phyloP scores from a whole-genome alignment of 2,329 filamentous ascomycete genomes.

The Ophiostoma sp. region DNA sequence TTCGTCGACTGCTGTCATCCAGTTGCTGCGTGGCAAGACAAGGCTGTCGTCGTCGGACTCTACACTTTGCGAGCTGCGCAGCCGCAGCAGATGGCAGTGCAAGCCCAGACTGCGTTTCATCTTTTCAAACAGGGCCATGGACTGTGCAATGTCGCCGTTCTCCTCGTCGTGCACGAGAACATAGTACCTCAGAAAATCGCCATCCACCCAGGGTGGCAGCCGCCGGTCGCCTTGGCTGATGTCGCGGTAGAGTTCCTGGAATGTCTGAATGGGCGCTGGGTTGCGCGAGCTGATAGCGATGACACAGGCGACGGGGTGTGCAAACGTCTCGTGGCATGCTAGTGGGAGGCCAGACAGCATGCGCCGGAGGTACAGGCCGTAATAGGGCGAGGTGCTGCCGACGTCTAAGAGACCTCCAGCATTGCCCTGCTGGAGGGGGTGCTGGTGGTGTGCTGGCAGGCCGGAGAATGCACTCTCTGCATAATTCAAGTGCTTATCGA shows the following conservation, averaged over 20 bases:
- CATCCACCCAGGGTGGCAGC: slow-evolving; percentile 79
- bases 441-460: slow-evolving; percentile 29
- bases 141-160: slow-evolving; percentile 83
- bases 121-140: slow-evolving; percentile 86
- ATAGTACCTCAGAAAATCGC: slow-evolving; percentile 92
- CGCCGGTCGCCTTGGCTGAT: slow-evolving; percentile 71
- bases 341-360: slow-evolving; percentile 74
- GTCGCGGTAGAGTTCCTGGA: slow-evolving; percentile 76
- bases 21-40: slow-evolving; percentile 73
- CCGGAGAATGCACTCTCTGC: slow-evolving; percentile 57
- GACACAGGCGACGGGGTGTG: slow-evolving; percentile 88
- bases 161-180: slow-evolving; percentile 96
- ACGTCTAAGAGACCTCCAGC: slow-evolving; percentile 39
- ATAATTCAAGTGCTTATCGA: slow-evolving; percentile 72
- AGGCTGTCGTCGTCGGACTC: slow-evolving; percentile 89
- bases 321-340: slow-evolving; percentile 84
- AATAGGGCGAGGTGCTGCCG: slow-evolving; percentile 67
- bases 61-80: slow-evolving; percentile 78
- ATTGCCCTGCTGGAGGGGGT: slow-evolving; percentile 34
- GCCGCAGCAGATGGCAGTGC: slow-evolving; percentile 84
- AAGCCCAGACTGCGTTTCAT: slow-evolving; percentile 99
- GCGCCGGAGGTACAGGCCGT: slow-evolving; percentile 76
- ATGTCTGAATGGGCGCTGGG: slow-evolving; percentile 74
- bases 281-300: slow-evolving; percentile 93
- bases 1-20: slow-evolving; percentile 85